These are phyloP conservation scores for Kuraishia molischiana DNA, from an alignment of 805 yeast species.

Conservation along the genomic window DNA sequence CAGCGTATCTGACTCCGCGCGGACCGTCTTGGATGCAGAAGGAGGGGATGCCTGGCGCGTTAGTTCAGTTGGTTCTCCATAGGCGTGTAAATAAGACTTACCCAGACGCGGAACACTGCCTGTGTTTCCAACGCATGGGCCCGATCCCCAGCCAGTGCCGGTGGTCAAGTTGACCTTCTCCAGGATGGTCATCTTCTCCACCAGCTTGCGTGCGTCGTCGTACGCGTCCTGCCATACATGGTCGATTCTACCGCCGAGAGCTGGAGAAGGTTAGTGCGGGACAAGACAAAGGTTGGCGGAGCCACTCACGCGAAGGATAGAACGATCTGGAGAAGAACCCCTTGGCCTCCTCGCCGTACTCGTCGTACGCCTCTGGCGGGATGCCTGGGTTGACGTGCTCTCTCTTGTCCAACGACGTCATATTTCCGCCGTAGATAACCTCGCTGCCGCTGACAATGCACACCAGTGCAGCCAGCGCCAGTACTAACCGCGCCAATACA, in stretches of 20 bases:
- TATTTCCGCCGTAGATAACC: neutral
- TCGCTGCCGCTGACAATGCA: neutral
- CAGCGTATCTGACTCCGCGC: slow-evolving; percentile 48
- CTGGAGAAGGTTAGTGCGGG: slow-evolving; percentile 4
- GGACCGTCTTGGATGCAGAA: slow-evolving; percentile 58
- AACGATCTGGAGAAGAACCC: slow-evolving; percentile 6
- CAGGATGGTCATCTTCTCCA: slow-evolving; percentile 42
- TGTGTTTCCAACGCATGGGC: slow-evolving; percentile 56
- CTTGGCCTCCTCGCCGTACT: slow-evolving; percentile 3
- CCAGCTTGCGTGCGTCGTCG: slow-evolving; percentile 43
- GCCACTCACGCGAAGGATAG: slow-evolving; percentile 8
- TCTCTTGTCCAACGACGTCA: slow-evolving; percentile 4
- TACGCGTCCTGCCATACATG: slow-evolving; percentile 49
- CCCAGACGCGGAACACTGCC: slow-evolving; percentile 47
- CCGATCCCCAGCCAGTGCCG: slow-evolving; percentile 61
- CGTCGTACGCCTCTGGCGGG: slow-evolving; percentile 5
- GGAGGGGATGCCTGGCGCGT: slow-evolving; percentile 41
- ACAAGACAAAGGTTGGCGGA: slow-evolving; percentile 1
- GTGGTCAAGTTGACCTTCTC: slow-evolving; percentile 58
- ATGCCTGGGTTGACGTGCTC: slow-evolving; percentile 6
- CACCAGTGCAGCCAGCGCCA: too few species aligned
- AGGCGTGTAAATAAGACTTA: too few species aligned
- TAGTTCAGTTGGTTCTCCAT: too few species aligned
- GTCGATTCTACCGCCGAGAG: slow-evolving; percentile 38
- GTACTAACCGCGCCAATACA: too few species aligned